Base-by-base conservation (phyloP, 1,139 yeast species). In the Candida dubliniensis region DNA sequence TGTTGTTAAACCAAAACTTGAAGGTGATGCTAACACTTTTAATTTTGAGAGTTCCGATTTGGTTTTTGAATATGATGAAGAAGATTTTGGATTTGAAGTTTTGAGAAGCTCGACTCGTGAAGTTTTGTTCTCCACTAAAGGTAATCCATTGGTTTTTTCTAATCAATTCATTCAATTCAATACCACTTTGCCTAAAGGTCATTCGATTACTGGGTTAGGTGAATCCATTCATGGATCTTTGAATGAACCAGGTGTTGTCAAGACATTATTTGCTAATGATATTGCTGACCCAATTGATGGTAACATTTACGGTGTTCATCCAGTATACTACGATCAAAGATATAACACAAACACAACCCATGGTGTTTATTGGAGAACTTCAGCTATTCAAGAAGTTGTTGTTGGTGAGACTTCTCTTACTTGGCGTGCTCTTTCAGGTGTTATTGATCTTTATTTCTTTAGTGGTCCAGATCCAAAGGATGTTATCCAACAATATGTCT, bases 81-180 rank as follows among this genome's bases (percentile, higher is more conserved):
- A 43, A 15, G 38, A 61, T 24, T 65, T 65, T 48, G 58, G 60
- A 38, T 65, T 65, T 47, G 56, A 55, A 43, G 47, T 65, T 24
- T 43, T 48, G n/a, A 53, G 70, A 32, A 50, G 49, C 23, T 54
- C 60, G 6, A 56, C 58, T 18, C 54, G 52, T 8, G 69, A 65
- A 35, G 47, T 53, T 1, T 40, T 65, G 25, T 65, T 46, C 18
- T 46, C 49, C 8, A 46, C 49, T 11, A 48, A 52, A 30, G 67
- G 64, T 2, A 60, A 59, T 42, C 63, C 64, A 33, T 49, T 66
- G 38, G 69, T 64, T 8, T 64, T 55, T 45, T 63, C 66, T 23
- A 61, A 64, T 47, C 68, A 64, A 44, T 64, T 64, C 44, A 44
- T 64, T 29, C 67, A 63, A 47, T 58, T 64, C 50, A 59, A 60